phyloP scores from a whole-genome alignment of 2,329 filamentous ascomycete genomes.

The Mycosphaerella arachidis region DNA sequence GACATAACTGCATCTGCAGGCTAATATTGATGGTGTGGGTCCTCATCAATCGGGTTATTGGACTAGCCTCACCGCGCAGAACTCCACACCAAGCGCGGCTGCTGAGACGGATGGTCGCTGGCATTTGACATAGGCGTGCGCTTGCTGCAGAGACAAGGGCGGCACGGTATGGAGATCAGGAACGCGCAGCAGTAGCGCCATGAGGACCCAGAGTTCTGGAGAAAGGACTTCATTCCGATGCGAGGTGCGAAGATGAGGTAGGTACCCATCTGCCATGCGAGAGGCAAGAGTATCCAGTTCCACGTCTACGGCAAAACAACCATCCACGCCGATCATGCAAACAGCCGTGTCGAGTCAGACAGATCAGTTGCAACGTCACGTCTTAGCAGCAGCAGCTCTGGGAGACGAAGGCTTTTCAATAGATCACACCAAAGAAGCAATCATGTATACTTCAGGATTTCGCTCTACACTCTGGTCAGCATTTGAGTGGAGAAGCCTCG shows the following conservation, averaged over 20 bases:
- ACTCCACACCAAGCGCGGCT: conserved; percentile 9
- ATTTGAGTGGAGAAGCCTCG: conserved; percentile 18
- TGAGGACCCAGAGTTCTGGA: conserved; percentile 10
- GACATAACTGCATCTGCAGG: conserved; percentile 9
- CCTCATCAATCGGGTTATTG: background rate
- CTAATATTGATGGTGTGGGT: conserved; percentile 7
- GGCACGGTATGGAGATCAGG: conserved; percentile 31
- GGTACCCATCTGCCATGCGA: conserved; percentile 5
- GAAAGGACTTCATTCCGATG: conserved; percentile 4
- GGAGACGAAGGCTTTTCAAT: background rate
- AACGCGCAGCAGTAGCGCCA: conserved; percentile 31
- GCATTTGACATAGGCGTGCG: conserved; percentile 18
- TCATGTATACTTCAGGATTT: background rate
- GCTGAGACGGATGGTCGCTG: conserved; percentile 5
- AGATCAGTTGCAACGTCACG: background rate
- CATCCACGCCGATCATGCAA: background rate
- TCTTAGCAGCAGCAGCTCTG: background rate
- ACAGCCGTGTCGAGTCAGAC: background rate
- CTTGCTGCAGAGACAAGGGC: conserved; percentile 20
- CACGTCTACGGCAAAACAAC: background rate
- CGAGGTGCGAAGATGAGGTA: conserved; percentile 3
- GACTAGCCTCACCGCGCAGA: background rate
- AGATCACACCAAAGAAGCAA: background rate
- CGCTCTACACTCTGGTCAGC: background rate
- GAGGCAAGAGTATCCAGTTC: background rate